phyloP scores from a whole-genome alignment of 179 eudicot species.

The Beta lomatogona region DNA sequence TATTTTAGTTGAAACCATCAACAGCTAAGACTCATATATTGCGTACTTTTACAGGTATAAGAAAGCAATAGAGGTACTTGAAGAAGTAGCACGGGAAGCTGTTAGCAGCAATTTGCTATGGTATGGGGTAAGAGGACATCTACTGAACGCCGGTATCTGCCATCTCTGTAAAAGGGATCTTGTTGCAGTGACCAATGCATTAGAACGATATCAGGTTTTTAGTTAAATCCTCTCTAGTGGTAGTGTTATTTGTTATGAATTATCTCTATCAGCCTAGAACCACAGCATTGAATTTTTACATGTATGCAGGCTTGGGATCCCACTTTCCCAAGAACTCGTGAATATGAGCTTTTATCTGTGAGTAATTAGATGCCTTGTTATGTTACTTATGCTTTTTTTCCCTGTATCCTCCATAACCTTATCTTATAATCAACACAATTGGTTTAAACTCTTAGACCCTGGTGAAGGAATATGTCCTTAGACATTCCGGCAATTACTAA shows the following conservation, averaged over 20 bases:
- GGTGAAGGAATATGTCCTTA: no score
- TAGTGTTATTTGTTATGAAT: neutral
- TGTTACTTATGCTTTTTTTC: neutral
- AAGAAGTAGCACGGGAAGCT: slow-evolving; percentile 54
- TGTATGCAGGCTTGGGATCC: slow-evolving; percentile 53
- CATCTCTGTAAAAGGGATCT: slow-evolving; percentile 59
- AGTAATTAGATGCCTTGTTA: slow-evolving; percentile 16
- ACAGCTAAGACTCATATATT: neutral
- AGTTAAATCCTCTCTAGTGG: neutral
- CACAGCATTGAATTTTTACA: neutral
- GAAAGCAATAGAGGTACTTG: slow-evolving; percentile 52
- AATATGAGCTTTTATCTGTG: slow-evolving; percentile 50
- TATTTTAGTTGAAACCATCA: neutral
- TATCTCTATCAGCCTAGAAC: neutral
- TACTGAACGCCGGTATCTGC: slow-evolving; percentile 73
- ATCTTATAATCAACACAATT: neutral
- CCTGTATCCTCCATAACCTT: neutral
- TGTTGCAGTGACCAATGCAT: slow-evolving; percentile 45
- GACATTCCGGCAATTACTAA: no score
- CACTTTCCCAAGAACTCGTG: slow-evolving; percentile 61
- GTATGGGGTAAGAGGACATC: slow-evolving; percentile 66
- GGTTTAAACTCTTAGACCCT: neutral
- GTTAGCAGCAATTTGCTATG: slow-evolving; percentile 48
- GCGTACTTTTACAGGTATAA: slow-evolving; percentile 41
- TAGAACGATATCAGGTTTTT: slow-evolving; percentile 52